Conservation (phyloP, 169 alveolate species). For the Plasmodium gonderi region DNA sequence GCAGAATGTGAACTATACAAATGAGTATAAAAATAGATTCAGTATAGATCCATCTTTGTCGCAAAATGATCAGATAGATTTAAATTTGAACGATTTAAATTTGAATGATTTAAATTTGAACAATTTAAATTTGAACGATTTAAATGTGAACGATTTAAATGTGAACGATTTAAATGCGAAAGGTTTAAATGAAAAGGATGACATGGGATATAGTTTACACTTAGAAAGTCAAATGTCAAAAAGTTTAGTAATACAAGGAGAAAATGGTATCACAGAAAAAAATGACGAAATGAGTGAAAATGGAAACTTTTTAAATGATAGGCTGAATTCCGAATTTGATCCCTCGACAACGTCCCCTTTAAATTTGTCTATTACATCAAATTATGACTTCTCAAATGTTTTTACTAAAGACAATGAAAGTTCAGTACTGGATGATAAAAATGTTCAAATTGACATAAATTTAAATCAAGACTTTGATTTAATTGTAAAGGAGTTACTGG, state of each 20-base stretch:
- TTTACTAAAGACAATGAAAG: conserved; percentile 64
- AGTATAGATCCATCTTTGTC: conserved; percentile 43
- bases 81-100: conserved; percentile 44
- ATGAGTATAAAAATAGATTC: conserved; percentile 28
- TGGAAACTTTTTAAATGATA: conserved; percentile 22
- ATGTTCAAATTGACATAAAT: conserved; percentile 17
- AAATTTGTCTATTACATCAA: conserved; percentile 6
- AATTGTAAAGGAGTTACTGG: conserved; percentile 60
- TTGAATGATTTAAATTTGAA: background rate
- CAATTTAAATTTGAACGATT: background rate
- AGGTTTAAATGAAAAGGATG: background rate
- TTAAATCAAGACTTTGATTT: conserved; percentile 67
- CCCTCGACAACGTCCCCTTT: conserved; percentile 24
- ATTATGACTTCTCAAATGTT: conserved; percentile 30
- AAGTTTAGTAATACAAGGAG: conserved; percentile 29
- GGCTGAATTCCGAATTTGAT: conserved; percentile 54
- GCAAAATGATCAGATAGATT: conserved; percentile 57
- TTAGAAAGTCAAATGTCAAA: conserved; percentile 61
- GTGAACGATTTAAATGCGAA: background rate
- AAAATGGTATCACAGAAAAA: conserved; percentile 12
- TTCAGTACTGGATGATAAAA: conserved; percentile 41
- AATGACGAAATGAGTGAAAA: conserved; percentile 3
- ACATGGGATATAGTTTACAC: conserved; percentile 37
- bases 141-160: background rate
- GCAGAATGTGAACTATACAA: conserved; percentile 2